phyloP scores from a whole-genome alignment of 208 protist genomes.

The Crithidia bombi region DNA sequence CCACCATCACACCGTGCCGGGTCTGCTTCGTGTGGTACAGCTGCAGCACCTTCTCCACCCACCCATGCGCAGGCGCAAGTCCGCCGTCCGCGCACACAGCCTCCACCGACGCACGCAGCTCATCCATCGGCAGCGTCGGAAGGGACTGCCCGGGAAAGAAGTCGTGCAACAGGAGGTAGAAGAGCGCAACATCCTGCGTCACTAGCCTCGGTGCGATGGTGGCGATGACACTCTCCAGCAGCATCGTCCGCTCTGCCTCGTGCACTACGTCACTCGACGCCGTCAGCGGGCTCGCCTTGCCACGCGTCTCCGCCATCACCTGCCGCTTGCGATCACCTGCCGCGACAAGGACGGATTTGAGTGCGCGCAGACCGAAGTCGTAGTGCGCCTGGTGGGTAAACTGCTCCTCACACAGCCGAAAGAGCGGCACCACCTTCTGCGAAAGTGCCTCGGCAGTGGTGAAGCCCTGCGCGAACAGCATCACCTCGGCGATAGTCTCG shows the following conservation, averaged over 20 bases:
- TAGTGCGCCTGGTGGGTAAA: conserved; percentile 99
- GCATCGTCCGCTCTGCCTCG: conserved; percentile 84
- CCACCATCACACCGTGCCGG: conserved; percentile 99
- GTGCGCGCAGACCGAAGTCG: conserved; percentile 99
- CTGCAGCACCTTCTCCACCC: conserved; percentile 98
- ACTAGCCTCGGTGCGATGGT: conserved; percentile 99
- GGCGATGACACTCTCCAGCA: conserved; percentile 94
- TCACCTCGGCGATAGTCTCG: conserved; percentile 99
- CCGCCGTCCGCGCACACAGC: conserved; percentile 82
- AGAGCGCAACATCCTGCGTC: conserved; percentile 94
- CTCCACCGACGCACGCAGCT: conserved; percentile 76
- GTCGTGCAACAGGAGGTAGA: conserved; percentile 95
- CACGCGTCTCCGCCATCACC: conserved; percentile 5
- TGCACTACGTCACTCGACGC: conserved; percentile 6
- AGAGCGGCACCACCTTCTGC: conserved; percentile 98
- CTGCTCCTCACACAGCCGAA: conserved; percentile 98
- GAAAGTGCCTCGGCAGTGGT: conserved; percentile 95
- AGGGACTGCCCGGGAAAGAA: conserved; percentile 95
- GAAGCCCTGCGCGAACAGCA: conserved; percentile 99
- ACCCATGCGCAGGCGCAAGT: conserved; percentile 70
- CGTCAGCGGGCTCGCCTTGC: background rate
- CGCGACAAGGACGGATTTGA: conserved; percentile 99
- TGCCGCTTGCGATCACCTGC: conserved; percentile 96
- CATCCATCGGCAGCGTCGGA: conserved; percentile 42
- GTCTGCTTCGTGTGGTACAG: conserved; percentile 97